Evolutionary conservation across 345 rosid species (phyloP), one percentile per base, ranked within the genome.

Genomic region (Raphanus raphanistrum): DNA sequence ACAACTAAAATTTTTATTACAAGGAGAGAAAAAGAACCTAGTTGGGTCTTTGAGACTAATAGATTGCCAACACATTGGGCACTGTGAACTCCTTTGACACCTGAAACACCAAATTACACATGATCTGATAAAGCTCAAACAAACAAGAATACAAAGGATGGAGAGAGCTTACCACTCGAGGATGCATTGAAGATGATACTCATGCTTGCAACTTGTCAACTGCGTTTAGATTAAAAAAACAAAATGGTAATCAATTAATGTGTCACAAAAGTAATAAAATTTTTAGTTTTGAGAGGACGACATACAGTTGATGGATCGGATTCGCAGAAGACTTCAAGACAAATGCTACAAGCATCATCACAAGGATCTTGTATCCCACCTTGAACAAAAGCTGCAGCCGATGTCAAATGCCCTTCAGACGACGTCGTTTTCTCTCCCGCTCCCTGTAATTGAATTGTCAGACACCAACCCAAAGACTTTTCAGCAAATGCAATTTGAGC

Each of bases 21-120:
- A 21, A 21, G 21, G 8, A 81, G 27, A 43, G 27, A 5, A 5
- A 48, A 45, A 0, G 6, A 45, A 95, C 99, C 98, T 83, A 35
- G 89, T 82, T 26, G 97, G 90, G 71, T 95, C 99, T 86, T 95
- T 95, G 80, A 95, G 84, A 78, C 92, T 87, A 74, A 95, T 87
- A 8, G 98, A 74, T 76, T 92, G 99, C 97, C 96, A 90, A 69
- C 99, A 95, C 99, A 95, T 95, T 5, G 99, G 99, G 84, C 99
- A 95, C 68, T 92, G 97, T 35, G 99, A 92, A 75, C 99, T 95
- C 85, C 97, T 90, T 72, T 94, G 98, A 73, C 98, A 94, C 98
- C 98, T 94, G 74, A 45, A 43, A 59, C 32, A 4, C 62, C 62
- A n/a, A 63, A 63, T 26, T 52, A 5, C 60, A 68, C 31, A 9